Evolutionary conservation across 1,139 yeast genomes (phyloP), one percentile per base, ranked within the genome.

Genomic region (Chernovozyma sophiae-reginae): DNA sequence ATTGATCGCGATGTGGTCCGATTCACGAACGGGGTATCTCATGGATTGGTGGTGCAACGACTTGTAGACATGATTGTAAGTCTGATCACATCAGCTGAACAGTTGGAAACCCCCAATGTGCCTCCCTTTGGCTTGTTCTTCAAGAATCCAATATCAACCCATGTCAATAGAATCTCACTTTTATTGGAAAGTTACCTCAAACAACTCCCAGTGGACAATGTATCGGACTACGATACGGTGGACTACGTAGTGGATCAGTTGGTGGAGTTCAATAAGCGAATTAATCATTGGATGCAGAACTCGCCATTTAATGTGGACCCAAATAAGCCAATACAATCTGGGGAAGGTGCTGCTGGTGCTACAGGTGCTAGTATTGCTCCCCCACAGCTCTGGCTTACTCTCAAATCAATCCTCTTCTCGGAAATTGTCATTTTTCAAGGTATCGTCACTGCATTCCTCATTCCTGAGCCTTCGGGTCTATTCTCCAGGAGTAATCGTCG

Each of bases 391-490:
- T 68, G 74, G 74, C 40, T 46, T 24, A 49, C 62, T 30, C 52
- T 70, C 52, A 77, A 78, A 43, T 52, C 57, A 11, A 46, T 74
- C 2, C 49, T 79, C 7, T 80, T 80, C 48, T 68, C 79, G 1
- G 58, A 77, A 34, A 60, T 76, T 3, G 54, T 79, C 4, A 69
- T 79, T n/a, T 66, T 74, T 30, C 81, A 79, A 51, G 86, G 85
- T 0, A 59, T 74, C 11, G 58, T 73, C 15, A 57, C 76, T 2
- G 54, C 77, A 37, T 64, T 74, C 40, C 23, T 20, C 10, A 10
- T 20, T 20, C 23, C 23, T 20, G n/a, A n/a, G n/a, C n/a, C n/a
- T n/a, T n/a, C n/a, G n/a, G n/a, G n/a, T n/a, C n/a, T n/a, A n/a
- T n/a, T n/a, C n/a, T n/a, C n/a, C n/a, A n/a, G n/a, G n/a, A n/a